Evolutionary conservation across 1,284 basidiomycete species (phyloP).

Genomic region (Sanguinoderma infundibulare): DNA sequence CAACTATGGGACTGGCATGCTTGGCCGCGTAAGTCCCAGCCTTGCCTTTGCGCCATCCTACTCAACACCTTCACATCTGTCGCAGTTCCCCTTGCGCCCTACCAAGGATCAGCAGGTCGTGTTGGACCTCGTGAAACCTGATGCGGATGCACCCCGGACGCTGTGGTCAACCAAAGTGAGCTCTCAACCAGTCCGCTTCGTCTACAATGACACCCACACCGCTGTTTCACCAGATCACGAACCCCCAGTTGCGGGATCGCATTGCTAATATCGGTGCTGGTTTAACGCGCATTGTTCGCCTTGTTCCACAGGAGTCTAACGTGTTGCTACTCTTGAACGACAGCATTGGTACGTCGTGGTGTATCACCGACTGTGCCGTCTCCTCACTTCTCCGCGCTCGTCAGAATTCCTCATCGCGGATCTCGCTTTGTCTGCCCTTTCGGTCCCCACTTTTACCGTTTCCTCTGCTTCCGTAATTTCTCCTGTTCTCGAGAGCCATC

Average conservation of each 20-base stretch:
- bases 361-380: background rate
- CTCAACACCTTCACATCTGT: background rate
- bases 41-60: background rate
- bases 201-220: background rate
- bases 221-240: conserved; percentile 60
- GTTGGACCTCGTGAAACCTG: conserved; percentile 65
- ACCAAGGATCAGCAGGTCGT: conserved; percentile 72
- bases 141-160: conserved; percentile 67
- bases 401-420: conserved; percentile 79
- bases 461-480: conserved; percentile 60
- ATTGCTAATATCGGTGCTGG: conserved; percentile 71
- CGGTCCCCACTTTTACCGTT: conserved; percentile 73
- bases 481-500: conserved; percentile 62
- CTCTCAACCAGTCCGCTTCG: background rate
- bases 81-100: conserved; percentile 72
- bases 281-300: conserved; percentile 58
- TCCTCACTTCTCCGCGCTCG: background rate
- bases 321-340: conserved; percentile 78
- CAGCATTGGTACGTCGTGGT: conserved; percentile 56
- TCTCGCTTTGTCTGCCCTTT: conserved; percentile 72
- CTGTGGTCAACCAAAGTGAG: conserved; percentile 78
- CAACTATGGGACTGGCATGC: conserved; percentile 80
- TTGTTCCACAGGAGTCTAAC: conserved; percentile 65
- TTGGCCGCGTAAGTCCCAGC: conserved; percentile 64
- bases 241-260: conserved; percentile 66